These are phyloP conservation scores for Xylariaceae sp. DNA, from an alignment of 2,329 filamentous ascomycete species.

Conservation along the genomic window DNA sequence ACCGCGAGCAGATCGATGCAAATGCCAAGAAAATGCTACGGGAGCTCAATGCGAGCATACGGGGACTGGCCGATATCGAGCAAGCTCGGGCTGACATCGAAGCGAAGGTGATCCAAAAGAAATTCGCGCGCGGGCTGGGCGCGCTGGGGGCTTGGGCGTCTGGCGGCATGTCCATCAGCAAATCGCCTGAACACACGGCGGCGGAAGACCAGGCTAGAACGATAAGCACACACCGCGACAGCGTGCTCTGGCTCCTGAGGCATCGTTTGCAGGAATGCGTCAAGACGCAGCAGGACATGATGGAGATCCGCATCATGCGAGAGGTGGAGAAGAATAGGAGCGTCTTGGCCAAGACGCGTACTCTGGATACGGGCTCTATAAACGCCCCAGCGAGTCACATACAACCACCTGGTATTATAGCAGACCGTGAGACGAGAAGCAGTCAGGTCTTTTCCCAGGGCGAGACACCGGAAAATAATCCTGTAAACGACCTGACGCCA, in stretches of 20 bases:
- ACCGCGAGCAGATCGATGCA: slow-evolving; percentile 82
- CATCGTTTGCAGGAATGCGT: slow-evolving; percentile 72
- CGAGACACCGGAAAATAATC: slow-evolving; percentile 24
- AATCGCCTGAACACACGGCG: slow-evolving; percentile 60
- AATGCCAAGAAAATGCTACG: slow-evolving; percentile 81
- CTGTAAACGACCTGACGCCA: slow-evolving; percentile 58
- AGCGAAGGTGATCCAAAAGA: slow-evolving; percentile 65
- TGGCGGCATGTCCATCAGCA: slow-evolving; percentile 52
- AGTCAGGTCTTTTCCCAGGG: slow-evolving; percentile 26
- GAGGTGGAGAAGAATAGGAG: slow-evolving; percentile 89
- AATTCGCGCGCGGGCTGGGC: slow-evolving; percentile 62
- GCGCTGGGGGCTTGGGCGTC: slow-evolving; percentile 62
- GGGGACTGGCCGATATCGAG: slow-evolving; percentile 75
- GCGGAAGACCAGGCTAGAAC: slow-evolving; percentile 69
- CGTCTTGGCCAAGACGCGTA: slow-evolving; percentile 66
- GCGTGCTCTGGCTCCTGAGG: slow-evolving; percentile 77
- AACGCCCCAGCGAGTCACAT: slow-evolving; percentile 13
- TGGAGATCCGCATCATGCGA: slow-evolving; percentile 79
- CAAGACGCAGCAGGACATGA: slow-evolving; percentile 80
- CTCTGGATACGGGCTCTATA: slow-evolving; percentile 26
- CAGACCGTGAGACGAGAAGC: slow-evolving; percentile 18
- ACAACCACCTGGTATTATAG: slow-evolving; percentile 23
- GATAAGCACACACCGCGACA: slow-evolving; percentile 69
- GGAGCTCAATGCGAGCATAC: slow-evolving; percentile 78
- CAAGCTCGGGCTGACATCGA: slow-evolving; percentile 74